Evolutionary conservation across 2,329 filamentous ascomycete genomes (phyloP).

Genomic region (Chaetothyriales sp.): DNA sequence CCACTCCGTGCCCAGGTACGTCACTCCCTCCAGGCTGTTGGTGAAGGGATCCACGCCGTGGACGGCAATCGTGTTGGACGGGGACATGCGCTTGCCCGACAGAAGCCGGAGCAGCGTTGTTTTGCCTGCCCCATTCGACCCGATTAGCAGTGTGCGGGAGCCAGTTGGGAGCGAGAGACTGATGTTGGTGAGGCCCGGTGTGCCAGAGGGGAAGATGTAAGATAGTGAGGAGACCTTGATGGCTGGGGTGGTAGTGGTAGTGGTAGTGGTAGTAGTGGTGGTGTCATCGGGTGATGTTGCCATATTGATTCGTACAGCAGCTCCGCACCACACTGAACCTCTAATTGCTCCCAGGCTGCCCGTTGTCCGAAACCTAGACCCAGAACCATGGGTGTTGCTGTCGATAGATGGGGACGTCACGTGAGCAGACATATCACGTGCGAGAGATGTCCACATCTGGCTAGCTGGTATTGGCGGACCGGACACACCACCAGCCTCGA

Average conservation of each 20-base stretch:
- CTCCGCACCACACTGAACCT: no score
- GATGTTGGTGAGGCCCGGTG: conserved; percentile 61
- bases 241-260: conserved; percentile 32
- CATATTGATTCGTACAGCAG: background rate
- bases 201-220: conserved; percentile 79
- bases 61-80: conserved; percentile 56
- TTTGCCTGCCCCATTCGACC: conserved; percentile 91
- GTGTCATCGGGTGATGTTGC: background rate
- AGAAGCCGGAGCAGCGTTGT: conserved; percentile 90
- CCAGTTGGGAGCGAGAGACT: conserved; percentile 61
- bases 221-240: conserved; percentile 63
- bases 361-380: no score
- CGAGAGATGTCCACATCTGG: no score
- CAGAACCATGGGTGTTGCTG: no score
- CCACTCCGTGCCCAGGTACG: conserved; percentile 95
- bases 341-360: background rate
- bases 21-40: conserved; percentile 77
- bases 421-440: no score
- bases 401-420: no score
- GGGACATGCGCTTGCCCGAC: conserved; percentile 85
- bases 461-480: no score
- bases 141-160: conserved; percentile 80
- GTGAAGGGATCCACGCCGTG: conserved; percentile 84
- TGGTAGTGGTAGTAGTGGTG: background rate
- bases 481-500: no score